Base-by-base conservation (phyloP, 768 basidiomycete species). In the Zangia roseola region DNA sequence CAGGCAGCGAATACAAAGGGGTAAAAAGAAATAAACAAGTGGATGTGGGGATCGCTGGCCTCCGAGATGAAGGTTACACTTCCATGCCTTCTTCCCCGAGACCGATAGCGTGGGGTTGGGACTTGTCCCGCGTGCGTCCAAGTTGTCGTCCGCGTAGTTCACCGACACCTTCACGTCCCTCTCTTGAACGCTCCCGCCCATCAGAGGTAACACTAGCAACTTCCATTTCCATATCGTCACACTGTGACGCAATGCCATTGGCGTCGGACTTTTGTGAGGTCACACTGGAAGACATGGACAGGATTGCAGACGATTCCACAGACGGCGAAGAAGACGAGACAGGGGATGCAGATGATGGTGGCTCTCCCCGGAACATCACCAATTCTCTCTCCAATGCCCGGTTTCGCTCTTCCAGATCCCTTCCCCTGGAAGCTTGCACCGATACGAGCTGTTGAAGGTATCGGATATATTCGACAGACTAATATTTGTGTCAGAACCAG, bases 361-460 rank as follows among this genome's bases (percentile, higher is more conserved):
- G 23, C 13, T 61, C 62, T 40, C 54, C 68, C 38, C 44, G 61
- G 43, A 52, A 45, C 45, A 34, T 62, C 56, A 40, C 61, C 43
- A 68, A 8, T 36, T 70, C 67, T n/a, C 50, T 37, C 40, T 70
- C 67, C 45, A 70, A 28, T 38, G 53, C 63, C 38, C 78, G 76
- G 31, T 91, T 77, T 67, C 86, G 82, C 43, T 78, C 77, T 65
- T 93, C 91, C 41, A 93, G 74, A 59, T 91, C 88, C 34, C 86
- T 73, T 63, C 90, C 91, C 10, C 90, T 75, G 36, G 78, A 79
- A 5, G 88, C 87, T 59, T 92, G 91, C 0, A 83, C 85, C 4
- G 78, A 81, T 10, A 93, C 90, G 44, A 93, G 83, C 56, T 92
- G 90, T 63, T 93, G 91, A 10, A 93, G 80, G 66, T 91, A 92